These are phyloP conservation scores for Trichophyton equinum DNA, from an alignment of 2,329 filamentous ascomycete species.

Conservation along the genomic window DNA sequence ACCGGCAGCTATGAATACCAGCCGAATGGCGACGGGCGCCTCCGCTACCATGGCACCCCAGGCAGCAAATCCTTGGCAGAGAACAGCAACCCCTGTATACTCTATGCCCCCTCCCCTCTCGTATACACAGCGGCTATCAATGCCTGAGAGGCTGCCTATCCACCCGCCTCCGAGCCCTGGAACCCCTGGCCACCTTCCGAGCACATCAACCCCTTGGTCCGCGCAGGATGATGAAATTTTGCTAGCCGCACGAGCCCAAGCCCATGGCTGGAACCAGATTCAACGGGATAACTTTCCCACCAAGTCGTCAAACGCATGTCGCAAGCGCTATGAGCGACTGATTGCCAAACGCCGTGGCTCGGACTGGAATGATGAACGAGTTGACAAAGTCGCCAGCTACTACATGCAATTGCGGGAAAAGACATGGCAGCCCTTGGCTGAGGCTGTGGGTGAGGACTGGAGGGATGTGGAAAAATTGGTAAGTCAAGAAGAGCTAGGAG, in stretches of 20 bases:
- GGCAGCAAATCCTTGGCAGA: constrained; percentile 8
- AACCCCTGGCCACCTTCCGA: constrained; percentile 9
- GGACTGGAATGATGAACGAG: constrained; percentile 65
- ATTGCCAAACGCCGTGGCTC: constrained; percentile 60
- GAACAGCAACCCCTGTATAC: neutral
- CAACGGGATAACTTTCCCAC: constrained; percentile 60
- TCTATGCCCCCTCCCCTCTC: constrained; percentile 13
- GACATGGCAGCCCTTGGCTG: constrained; percentile 66
- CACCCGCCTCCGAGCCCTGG: constrained; percentile 6
- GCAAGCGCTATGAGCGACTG: constrained; percentile 75
- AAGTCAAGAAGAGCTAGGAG: constrained; percentile 25
- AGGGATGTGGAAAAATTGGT: constrained; percentile 71
- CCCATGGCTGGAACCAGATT: constrained; percentile 75
- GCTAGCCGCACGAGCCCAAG: constrained; percentile 56
- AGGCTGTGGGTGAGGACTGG: constrained; percentile 45
- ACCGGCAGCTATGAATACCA: constrained; percentile 10
- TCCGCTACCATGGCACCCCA: constrained; percentile 3
- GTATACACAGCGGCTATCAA: constrained; percentile 4
- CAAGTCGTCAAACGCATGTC: constrained; percentile 72
- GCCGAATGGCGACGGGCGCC: constrained; percentile 2
- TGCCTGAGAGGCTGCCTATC: neutral
- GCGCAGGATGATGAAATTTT: constrained; percentile 62
- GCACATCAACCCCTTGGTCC: constrained; percentile 51
- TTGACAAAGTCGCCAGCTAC: constrained; percentile 60
- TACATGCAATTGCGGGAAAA: constrained; percentile 70